Evolutionary conservation across 495 filamentous ascomycete genomes (phyloP), one percentile per base, ranked within the genome.

Genomic region (Hypoxylon crocopeplum): DNA sequence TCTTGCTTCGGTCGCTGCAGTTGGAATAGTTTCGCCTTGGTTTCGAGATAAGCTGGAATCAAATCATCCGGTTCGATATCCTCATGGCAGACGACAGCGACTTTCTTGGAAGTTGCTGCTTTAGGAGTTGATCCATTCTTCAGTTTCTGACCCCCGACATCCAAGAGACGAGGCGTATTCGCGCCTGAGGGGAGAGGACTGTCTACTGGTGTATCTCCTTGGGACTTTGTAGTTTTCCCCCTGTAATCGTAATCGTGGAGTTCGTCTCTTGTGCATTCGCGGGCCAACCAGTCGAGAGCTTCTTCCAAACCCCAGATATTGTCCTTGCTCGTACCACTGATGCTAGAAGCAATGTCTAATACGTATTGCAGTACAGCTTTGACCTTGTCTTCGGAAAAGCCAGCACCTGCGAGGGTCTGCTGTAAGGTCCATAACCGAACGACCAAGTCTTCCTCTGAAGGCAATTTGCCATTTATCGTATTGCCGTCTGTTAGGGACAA

Each of bases 261-360:
- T 64, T 93, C 87, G 4, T 84, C 81, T 57, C 77, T 74, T 12
- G 80, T 74, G 64, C 84, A 88, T 60, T 91, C 81, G 56, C 89
- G 76, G 16, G 90, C 89, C 15, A 97, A 77, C 90, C 90, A 96
- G 62, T 96, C 89, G 22, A 97, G 61, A n/a, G 84, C 82, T 68
- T 94, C 91, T 52, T 94, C 88, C 39, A 97, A 73, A 15, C 92
- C 92, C 88, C 91, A 95, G 8, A 90, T 80, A 3, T 77, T 72
- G 33, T 94, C 90, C 55, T 86, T 89, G 59, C 60, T 75, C 6
- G 75, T 76, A 25, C 70, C 59, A 16, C 68, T 70, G 8, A 84
- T 75, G 56, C 78, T 80, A 5, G 78, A 79, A 15, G 79, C 76
- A 62, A 84, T 83, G 25, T 81, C 74, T 37, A 92, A 70, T 8